phyloP scores from a whole-genome alignment of 164 flowering plant species.

The Protea cynaroides region DNA sequence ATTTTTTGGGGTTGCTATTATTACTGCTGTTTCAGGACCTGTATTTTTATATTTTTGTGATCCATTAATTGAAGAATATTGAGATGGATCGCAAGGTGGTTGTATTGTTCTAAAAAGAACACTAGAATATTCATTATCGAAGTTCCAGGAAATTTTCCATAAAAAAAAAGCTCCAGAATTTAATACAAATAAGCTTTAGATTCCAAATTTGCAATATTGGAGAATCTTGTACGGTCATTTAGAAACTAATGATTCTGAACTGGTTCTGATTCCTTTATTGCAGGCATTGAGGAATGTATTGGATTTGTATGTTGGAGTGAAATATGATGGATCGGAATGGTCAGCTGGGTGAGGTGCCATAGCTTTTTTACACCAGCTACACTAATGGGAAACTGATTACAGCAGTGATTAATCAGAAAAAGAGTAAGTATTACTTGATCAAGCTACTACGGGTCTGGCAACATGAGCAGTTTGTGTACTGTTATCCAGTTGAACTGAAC shows the following conservation, averaged over 20 bases:
- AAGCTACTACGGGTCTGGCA: too few species aligned
- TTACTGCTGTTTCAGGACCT: not conserved
- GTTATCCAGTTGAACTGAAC: too few species aligned
- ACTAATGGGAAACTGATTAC: not conserved
- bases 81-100: not conserved
- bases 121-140: not conserved
- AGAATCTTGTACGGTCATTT: not conserved
- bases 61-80: not conserved
- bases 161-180: not conserved
- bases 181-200: not conserved
- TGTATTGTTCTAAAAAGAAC: not conserved
- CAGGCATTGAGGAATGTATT: slow-evolving; percentile 81
- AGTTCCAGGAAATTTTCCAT: too few species aligned
- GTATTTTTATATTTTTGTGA: not conserved
- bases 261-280: not conserved
- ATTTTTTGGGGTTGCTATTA: not conserved
- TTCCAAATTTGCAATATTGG: not conserved
- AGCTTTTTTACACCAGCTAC: not conserved
- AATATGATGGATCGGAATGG: slow-evolving; percentile 27
- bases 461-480: too few species aligned
- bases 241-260: not conserved
- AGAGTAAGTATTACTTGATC: too few species aligned
- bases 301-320: slow-evolving; percentile 58
- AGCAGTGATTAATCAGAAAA: not conserved
- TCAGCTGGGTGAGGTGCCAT: slow-evolving; percentile 16